Percentiles rank a stretch among this genome's conserved stretches.
phyloP scores from a whole-genome alignment of 352 stramenopile species.

The Globisporangium nodosum region DNA sequence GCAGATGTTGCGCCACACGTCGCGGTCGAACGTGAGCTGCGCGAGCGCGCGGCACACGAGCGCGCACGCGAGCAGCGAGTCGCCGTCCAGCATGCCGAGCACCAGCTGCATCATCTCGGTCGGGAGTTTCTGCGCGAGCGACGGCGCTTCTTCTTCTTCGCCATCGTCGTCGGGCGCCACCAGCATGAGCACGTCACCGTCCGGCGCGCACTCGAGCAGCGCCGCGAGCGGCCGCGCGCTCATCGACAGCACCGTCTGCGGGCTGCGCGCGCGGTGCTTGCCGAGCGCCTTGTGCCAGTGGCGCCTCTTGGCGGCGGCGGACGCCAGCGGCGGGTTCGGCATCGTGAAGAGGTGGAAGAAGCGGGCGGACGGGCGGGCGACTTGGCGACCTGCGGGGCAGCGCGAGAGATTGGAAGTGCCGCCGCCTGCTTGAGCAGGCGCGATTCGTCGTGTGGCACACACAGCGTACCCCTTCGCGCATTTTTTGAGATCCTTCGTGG shows the following conservation, averaged over 20 bases:
- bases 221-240: neutral
- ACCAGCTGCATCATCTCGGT: constrained; percentile 46
- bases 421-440: neutral
- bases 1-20: constrained; percentile 70
- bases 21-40: constrained; percentile 40
- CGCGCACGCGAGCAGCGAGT: constrained; percentile 44
- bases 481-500: neutral
- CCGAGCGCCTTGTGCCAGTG: constrained; percentile 27
- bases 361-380: neutral
- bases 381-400: neutral
- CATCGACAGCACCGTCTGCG: constrained; percentile 11
- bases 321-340: neutral
- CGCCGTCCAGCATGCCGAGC: constrained; percentile 45
- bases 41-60: constrained; percentile 39
- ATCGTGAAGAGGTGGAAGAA: neutral
- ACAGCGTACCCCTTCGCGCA: neutral
- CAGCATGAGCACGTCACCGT: constrained; percentile 19
- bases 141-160: constrained; percentile 1
- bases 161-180: neutral
- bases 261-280: constrained; percentile 19
- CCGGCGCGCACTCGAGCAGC: constrained; percentile 15
- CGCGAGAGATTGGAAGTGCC: neutral
- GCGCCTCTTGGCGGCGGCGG: constrained; percentile 32
- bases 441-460: neutral
- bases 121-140: constrained; percentile 38